Evolutionary conservation across 2,329 filamentous ascomycete species (phyloP), one percentile per base, ranked within the genome.

Genomic region (Penicillium sp.): DNA sequence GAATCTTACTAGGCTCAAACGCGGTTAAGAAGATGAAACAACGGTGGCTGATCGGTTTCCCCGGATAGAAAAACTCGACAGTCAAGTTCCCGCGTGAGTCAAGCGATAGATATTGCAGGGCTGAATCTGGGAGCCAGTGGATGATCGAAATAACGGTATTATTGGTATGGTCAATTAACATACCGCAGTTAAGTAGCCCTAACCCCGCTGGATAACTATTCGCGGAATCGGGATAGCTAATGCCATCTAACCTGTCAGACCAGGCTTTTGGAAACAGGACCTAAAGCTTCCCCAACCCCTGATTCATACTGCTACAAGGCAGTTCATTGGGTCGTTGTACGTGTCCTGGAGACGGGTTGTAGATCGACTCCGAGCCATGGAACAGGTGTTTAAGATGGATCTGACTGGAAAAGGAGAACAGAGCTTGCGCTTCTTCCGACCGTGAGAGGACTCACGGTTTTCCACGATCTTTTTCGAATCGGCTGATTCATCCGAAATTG

Each of bases 21-120:
- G n/a, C n/a, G n/a, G n/a, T n/a, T n/a, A n/a, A n/a, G n/a, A n/a
- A 36, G 42, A 34, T 46, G 46, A 57, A 51, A 50, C 53, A 28
- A 27, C 47, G 47, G 52, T 11, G 37, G 46, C 28, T 39, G 34
- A 46, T 49, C 41, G 35, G 35, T 40, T 49, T 49, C 47, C 47
- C 41, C 47, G 16, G 47, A 49, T 27, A 46, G 35, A 40, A 46
- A 4, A 10, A 16, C 34, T 34, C 28, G 25, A 41, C 38, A 35
- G 14, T 33, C 25, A 39, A 49, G 30, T 35, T 19, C 18, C 47
- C 41, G 46, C 30, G 29, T 30, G 46, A 35, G 29, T 25, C 34
- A 30, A 14, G 9, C 11, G 8, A 25, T 34, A 42, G 7, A 48
- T 43, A n/a, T n/a, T 43, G 34, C 47, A 49, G 30, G 47, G 47